Percentiles rank a stretch among this genome's conserved stretches.
Evolutionary conservation across 768 basidiomycete species (phyloP).

Genomic region (Podaxis mareebaensis): DNA sequence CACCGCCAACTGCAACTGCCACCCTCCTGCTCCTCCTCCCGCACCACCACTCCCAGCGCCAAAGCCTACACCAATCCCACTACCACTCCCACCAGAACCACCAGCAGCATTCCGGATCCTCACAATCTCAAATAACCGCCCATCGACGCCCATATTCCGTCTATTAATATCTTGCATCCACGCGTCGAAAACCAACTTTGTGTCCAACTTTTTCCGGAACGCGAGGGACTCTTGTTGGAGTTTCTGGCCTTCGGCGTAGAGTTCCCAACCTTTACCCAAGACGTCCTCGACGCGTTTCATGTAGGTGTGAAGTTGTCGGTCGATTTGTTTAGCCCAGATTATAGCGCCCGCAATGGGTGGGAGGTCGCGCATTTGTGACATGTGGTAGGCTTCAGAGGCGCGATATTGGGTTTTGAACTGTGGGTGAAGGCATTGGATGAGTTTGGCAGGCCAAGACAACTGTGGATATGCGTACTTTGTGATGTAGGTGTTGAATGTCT

Average conservation of each 20-base stretch:
- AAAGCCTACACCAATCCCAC: conserved; percentile 64
- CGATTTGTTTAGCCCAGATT: conserved; percentile 99
- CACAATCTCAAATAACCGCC: conserved; percentile 91
- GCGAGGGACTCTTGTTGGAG: conserved; percentile 88
- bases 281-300: conserved; percentile 99
- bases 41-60: conserved; percentile 28
- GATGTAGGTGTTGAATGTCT: conserved; percentile 93
- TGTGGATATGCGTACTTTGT: conserved; percentile 57
- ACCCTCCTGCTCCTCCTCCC: conserved; percentile 31
- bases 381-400: conserved; percentile 93
- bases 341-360: conserved; percentile 98
- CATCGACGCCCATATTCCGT: conserved; percentile 88
- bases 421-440: not conserved
- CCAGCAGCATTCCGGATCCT: conserved; percentile 45
- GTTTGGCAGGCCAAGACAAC: not conserved
- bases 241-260: conserved; percentile 98
- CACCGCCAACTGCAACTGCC: conserved; percentile 84
- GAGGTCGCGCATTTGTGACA: conserved; percentile 98
- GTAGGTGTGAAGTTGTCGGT: conserved; percentile 91
- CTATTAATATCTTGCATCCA: conserved; percentile 96
- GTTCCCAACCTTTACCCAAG: conserved; percentile 96
- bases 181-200: conserved; percentile 90
- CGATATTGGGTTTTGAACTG: conserved; percentile 95
- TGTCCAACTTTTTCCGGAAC: conserved; percentile 96
- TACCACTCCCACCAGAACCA: conserved; percentile 67